Conservation (phyloP, 306 rosid genomes). For the Echinosophora koreensis region DNA sequence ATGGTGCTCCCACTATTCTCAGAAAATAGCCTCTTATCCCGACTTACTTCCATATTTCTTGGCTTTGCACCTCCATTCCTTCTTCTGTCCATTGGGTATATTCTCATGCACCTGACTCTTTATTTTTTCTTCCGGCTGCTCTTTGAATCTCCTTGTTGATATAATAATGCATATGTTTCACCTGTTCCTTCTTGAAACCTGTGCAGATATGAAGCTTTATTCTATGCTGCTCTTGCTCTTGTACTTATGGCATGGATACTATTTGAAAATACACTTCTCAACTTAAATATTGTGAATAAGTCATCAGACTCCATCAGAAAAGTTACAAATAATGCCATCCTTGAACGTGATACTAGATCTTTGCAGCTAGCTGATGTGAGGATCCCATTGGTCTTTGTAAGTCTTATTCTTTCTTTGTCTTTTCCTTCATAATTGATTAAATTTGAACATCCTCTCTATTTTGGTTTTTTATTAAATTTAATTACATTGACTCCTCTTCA, state of each 20-base stretch:
- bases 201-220: slow-evolving; percentile 89
- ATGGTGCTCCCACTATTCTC: slow-evolving; percentile 85
- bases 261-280: slow-evolving; percentile 80
- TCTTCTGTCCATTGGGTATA: slow-evolving; percentile 92
- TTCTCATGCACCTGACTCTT: slow-evolving; percentile 25
- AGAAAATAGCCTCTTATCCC: slow-evolving; percentile 73
- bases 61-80: slow-evolving; percentile 94
- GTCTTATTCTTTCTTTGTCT: slow-evolving; percentile 48
- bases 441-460: slow-evolving; percentile 18
- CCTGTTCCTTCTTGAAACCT: slow-evolving; percentile 37
- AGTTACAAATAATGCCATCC: slow-evolving; percentile 50
- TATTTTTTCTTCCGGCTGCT: slow-evolving; percentile 16
- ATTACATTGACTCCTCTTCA: slow-evolving; percentile 8
- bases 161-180: not conserved
- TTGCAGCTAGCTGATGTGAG: slow-evolving; percentile 85
- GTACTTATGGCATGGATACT: slow-evolving; percentile 93
- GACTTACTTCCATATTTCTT: slow-evolving; percentile 86
- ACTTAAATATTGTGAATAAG: slow-evolving; percentile 58
- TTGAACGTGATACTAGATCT: slow-evolving; percentile 64
- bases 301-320: slow-evolving; percentile 53
- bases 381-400: slow-evolving; percentile 81
- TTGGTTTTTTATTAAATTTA: not conserved
- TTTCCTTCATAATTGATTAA: slow-evolving; percentile 31
- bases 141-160: slow-evolving; percentile 20
- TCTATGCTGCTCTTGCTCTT: slow-evolving; percentile 82